Evolutionary conservation across 2,329 filamentous ascomycete species (phyloP).

Genomic region (Aureobasidium uvarum): DNA sequence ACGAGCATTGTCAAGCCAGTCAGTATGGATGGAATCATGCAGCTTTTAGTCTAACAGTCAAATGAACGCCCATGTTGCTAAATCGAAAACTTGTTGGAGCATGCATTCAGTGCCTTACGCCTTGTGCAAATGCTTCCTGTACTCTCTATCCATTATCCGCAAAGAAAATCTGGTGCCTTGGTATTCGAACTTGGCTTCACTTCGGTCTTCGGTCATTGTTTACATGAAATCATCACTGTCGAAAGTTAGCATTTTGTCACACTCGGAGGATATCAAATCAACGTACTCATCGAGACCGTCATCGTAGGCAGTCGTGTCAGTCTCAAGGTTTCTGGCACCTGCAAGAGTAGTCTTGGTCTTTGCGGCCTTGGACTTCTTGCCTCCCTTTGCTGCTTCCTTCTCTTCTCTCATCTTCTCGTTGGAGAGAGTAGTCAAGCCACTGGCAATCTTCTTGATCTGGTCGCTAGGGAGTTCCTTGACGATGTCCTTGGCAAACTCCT

Average conservation of each 20-base stretch:
- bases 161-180: not conserved
- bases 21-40: not conserved
- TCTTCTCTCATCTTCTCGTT: conserved; percentile 99
- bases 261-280: not conserved
- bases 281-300: conserved; percentile 81
- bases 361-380: conserved; percentile 94
- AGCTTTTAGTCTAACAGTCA: conserved; percentile 11
- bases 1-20: not conserved
- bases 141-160: conserved; percentile 17
- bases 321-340: conserved; percentile 58
- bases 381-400: conserved; percentile 88
- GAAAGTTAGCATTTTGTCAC: conserved; percentile 28
- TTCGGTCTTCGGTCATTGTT: conserved; percentile 36
- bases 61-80: conserved; percentile 14
- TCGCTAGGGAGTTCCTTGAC: conserved; percentile 84
- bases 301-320: conserved; percentile 76
- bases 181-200: not conserved
- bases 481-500: conserved; percentile 86
- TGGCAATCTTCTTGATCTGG: conserved; percentile 95
- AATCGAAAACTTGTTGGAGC: conserved; percentile 8
- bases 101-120: conserved; percentile 19
- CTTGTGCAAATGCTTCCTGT: conserved; percentile 9
- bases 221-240: conserved; percentile 70
- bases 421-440: conserved; percentile 78
- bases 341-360: conserved; percentile 90